Percentiles rank a stretch among this genome's conserved stretches.
Evolutionary conservation across 257 asterid genomes (phyloP).

Genomic region (Ilex asprella): DNA sequence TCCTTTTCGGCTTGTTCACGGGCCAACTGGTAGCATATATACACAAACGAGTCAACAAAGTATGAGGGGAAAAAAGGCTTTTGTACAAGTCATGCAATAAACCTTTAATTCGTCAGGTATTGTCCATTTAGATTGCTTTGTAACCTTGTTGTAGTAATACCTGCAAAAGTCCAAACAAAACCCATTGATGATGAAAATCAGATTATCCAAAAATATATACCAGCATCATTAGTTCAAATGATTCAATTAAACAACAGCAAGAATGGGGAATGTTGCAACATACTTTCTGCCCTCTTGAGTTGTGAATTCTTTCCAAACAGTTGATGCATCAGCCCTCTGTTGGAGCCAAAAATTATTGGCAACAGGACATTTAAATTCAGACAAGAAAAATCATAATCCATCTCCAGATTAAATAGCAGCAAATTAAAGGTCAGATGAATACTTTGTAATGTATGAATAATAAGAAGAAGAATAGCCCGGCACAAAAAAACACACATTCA

Average conservation of each 20-base stretch:
- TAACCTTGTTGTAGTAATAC: slow-evolving; percentile 94
- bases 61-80: slow-evolving; percentile 2
- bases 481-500: no score
- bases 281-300: slow-evolving; percentile 97
- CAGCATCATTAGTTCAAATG: slow-evolving; percentile 1
- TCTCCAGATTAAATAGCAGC: no score
- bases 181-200: slow-evolving; percentile 6
- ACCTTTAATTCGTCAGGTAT: slow-evolving; percentile 97
- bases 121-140: slow-evolving; percentile 91
- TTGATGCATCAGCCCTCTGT: slow-evolving; percentile 97
- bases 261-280: slow-evolving; percentile 19
- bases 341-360: slow-evolving; percentile 10
- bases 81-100: slow-evolving; percentile 9
- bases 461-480: no score
- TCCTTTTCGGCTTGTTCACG: slow-evolving; percentile 84
- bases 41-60: slow-evolving; percentile 25
- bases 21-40: slow-evolving; percentile 56
- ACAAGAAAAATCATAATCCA: no score
- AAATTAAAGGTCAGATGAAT: no score
- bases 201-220: slow-evolving; percentile 9
- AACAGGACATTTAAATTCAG: no score
- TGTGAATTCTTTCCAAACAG: slow-evolving; percentile 96
- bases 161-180: slow-evolving; percentile 31
- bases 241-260: neutral
- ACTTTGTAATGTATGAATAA: no score